Conservation (phyloP, 2,329 filamentous ascomycete species). For the Xylariaceae sp. region DNA sequence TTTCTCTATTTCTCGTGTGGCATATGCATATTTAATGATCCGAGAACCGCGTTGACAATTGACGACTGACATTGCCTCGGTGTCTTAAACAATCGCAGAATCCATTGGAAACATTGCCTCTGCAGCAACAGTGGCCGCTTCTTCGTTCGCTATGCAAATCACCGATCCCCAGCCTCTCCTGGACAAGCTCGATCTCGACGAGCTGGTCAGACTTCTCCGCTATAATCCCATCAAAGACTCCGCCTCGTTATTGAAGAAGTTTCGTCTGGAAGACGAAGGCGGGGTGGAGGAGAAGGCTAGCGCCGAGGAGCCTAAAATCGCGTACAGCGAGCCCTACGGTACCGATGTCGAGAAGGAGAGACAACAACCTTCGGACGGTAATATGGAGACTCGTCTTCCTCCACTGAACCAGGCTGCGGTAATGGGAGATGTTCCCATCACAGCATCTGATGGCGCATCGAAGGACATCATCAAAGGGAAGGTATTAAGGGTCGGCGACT, state of each 20-base stretch:
- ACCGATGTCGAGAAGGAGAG: not conserved
- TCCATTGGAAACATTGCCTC: conserved; percentile 40
- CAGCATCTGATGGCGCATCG: not conserved
- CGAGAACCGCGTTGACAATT: too few species aligned
- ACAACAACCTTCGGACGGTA: too few species aligned
- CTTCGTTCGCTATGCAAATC: conserved; percentile 39
- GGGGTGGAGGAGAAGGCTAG: not conserved
- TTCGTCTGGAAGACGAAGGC: conserved; percentile 4
- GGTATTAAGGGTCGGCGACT: conserved; percentile 38
- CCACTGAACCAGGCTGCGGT: not conserved
- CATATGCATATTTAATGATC: too few species aligned
- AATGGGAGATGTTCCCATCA: not conserved
- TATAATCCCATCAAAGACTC: conserved; percentile 8
- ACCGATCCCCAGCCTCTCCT: conserved; percentile 20
- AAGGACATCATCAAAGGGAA: conserved; percentile 28
- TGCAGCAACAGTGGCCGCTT: conserved; percentile 42
- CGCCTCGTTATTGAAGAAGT: conserved; percentile 2
- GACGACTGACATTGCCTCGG: too few species aligned
- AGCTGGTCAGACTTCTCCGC: conserved; percentile 18
- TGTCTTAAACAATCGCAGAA: conserved; percentile 22
- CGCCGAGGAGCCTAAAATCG: not conserved
- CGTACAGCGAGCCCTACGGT: conserved; percentile 5
- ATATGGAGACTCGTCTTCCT: not conserved
- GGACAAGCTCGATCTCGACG: conserved; percentile 25
- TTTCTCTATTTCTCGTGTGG: not conserved